Conservation (phyloP, 345 rosid genomes). For the Rhodamnia rubescens region DNA sequence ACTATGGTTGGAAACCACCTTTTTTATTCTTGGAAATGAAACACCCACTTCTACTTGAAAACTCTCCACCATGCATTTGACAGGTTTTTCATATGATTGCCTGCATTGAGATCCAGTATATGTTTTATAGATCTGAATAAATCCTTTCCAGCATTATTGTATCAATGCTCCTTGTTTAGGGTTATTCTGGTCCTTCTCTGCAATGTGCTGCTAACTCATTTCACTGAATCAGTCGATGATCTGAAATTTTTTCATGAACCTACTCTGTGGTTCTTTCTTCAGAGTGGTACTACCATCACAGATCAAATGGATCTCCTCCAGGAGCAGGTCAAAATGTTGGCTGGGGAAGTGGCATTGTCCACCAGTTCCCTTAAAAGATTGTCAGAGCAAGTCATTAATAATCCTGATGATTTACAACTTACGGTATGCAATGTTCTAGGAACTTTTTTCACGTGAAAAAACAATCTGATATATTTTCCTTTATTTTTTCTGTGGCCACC, state of each 20-base stretch:
- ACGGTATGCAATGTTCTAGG: conserved; percentile 15
- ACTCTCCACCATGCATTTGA: background rate
- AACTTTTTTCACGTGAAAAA: background rate
- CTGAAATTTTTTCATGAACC: conserved; percentile 5
- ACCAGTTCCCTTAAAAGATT: conserved; percentile 58
- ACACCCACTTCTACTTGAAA: background rate
- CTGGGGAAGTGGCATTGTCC: conserved; percentile 61
- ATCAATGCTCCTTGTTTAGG: background rate
- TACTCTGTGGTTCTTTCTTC: conserved; percentile 5
- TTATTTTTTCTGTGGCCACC: background rate
- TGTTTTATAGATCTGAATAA: background rate
- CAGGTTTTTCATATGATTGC: background rate
- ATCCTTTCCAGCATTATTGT: background rate
- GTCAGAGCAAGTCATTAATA: conserved; percentile 33
- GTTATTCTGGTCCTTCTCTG: background rate
- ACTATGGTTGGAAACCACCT: background rate
- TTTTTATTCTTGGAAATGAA: background rate
- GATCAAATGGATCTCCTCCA: conserved; percentile 73
- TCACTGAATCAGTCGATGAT: background rate
- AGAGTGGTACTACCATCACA: conserved; percentile 45
- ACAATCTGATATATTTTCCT: background rate
- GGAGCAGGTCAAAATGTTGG: conserved; percentile 68
- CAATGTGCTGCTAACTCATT: background rate
- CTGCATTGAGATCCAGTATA: background rate
- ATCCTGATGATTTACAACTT: conserved; percentile 37